Conservation (phyloP, 2,329 filamentous ascomycete genomes). For the Talaromyces sp. region DNA sequence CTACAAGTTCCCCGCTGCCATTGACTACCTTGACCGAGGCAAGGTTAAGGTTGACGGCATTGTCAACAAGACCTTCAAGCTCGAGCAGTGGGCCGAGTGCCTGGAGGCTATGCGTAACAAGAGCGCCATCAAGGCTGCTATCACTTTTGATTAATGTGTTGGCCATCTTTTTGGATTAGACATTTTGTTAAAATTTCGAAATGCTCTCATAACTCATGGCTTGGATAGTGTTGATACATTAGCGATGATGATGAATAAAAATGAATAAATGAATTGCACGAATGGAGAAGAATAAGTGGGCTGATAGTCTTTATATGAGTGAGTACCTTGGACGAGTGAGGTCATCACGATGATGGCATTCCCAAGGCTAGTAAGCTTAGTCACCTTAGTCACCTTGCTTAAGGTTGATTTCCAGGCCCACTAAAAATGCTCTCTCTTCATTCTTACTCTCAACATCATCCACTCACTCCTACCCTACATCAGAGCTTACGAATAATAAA, state of each 20-base stretch:
- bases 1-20: conserved; percentile 62
- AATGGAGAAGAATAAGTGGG: background rate
- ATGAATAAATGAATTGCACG: background rate
- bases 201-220: background rate
- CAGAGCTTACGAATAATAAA: background rate
- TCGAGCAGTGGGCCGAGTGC: conserved; percentile 68
- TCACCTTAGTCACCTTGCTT: background rate
- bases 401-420: background rate
- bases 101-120: conserved; percentile 67
- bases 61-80: conserved; percentile 66
- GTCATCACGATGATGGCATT: conserved; percentile 6
- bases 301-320: background rate
- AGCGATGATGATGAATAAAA: conserved; percentile 9
- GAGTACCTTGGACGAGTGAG: conserved; percentile 3
- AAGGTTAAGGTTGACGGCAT: conserved; percentile 55
- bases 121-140: conserved; percentile 67
- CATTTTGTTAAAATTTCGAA: background rate
- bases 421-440: background rate
- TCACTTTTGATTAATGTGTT: conserved; percentile 57
- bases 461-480: no score
- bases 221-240: conserved; percentile 1
- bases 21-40: conserved; percentile 47
- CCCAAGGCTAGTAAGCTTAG: background rate
- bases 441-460: background rate
- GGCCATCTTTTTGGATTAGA: background rate